A percentile compares a stretch with the other conserved stretches of the same genome.
These are phyloP conservation scores for Mycena indigotica DNA, from an alignment of 768 basidiomycete species.

Conservation along the genomic window DNA sequence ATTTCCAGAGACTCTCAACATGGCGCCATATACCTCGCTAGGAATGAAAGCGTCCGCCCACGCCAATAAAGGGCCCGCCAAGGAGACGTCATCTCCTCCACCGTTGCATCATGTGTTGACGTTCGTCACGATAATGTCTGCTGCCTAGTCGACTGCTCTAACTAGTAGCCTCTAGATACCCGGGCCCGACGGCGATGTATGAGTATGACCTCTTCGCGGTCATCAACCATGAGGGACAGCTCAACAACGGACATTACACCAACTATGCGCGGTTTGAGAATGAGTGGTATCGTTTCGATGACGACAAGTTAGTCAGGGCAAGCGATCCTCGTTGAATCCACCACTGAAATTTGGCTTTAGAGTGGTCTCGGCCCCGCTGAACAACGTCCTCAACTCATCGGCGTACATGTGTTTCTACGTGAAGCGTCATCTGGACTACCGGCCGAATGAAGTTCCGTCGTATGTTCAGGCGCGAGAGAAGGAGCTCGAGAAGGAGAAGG, in stretches of 20 bases:
- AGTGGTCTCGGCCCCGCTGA: conserved; percentile 71
- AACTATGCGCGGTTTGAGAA: conserved; percentile 83
- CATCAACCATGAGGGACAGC: conserved; percentile 91
- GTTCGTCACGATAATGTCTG: conserved; percentile 29
- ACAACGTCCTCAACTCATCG: conserved; percentile 66
- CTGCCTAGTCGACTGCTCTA: background rate
- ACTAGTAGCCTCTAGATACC: conserved; percentile 34
- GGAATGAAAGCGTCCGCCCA: conserved; percentile 55
- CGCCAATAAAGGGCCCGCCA: conserved; percentile 33
- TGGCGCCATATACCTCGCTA: conserved; percentile 83
- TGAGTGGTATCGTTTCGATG: conserved; percentile 96
- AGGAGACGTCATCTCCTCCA: background rate
- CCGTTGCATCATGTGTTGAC: conserved; percentile 17
- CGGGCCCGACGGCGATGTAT: conserved; percentile 70
- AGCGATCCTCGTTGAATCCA: conserved; percentile 4
- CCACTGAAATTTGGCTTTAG: conserved; percentile 35
- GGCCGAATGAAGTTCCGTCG: conserved; percentile 65
- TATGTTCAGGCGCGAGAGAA: conserved; percentile 68
- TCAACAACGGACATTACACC: conserved; percentile 95
- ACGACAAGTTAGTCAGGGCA: conserved; percentile 71
- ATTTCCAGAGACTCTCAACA: conserved; percentile 83
- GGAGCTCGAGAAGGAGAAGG: conserved; percentile 55
- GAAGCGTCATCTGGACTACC: conserved; percentile 86
- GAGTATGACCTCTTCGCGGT: conserved; percentile 92
- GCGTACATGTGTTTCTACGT: conserved; percentile 98